These are phyloP conservation scores for Syzygium aromaticum DNA, from an alignment of 345 rosid genomes.

Conservation along the genomic window DNA sequence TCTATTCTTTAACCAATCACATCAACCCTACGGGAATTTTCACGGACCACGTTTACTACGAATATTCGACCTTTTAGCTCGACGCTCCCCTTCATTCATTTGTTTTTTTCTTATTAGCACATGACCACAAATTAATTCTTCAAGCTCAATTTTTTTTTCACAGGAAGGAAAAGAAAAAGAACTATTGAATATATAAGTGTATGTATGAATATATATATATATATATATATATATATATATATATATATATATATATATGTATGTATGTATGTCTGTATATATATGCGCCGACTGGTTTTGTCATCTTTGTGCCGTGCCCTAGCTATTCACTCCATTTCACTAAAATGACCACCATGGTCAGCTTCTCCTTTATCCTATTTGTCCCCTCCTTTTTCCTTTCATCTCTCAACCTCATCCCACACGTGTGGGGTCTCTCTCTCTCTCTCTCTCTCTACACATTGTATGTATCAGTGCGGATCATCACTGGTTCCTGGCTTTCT, in stretches of 20 bases:
- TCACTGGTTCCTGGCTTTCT: background rate
- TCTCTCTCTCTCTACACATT: background rate
- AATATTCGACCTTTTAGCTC: background rate
- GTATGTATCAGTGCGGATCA: background rate
- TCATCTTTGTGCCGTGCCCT: background rate
- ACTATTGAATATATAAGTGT: background rate
- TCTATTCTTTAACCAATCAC: background rate
- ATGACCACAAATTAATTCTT: background rate
- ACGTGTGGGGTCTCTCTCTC: background rate
- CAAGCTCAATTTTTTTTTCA: background rate
- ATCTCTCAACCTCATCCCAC: background rate
- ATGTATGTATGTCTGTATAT: background rate
- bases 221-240: too few relatives aligned
- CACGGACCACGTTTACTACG: background rate
- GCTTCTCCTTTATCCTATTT: background rate
- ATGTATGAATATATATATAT: too few relatives aligned
- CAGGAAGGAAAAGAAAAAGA: background rate
- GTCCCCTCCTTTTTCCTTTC: background rate
- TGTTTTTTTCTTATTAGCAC: background rate
- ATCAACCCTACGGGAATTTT: background rate
- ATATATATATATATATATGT: background rate
- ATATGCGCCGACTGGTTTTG: background rate
- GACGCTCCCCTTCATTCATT: background rate
- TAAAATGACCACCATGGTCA: background rate
- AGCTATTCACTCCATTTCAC: constrained; percentile 2